These are phyloP conservation scores for Jamesozyma rosinii DNA, from an alignment of 805 yeast species.

Conservation along the genomic window DNA sequence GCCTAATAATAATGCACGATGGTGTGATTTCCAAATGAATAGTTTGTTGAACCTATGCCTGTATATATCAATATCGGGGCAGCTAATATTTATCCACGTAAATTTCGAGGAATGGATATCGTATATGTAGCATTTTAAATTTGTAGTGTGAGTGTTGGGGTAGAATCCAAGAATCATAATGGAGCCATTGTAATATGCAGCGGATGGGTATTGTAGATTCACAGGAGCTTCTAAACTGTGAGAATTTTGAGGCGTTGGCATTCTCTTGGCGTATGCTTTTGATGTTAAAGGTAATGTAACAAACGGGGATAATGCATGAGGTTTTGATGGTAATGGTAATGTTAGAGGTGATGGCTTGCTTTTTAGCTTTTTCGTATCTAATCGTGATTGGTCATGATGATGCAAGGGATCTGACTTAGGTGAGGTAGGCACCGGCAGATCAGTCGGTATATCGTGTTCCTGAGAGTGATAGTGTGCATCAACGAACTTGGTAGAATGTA, in stretches of 20 bases:
- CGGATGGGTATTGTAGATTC: slow-evolving; percentile 45
- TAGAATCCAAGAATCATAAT: slow-evolving; percentile 52
- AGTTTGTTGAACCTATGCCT: slow-evolving; percentile 59
- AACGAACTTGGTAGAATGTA: not conserved
- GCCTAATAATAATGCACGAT: slow-evolving; percentile 57
- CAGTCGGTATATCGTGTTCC: not conserved
- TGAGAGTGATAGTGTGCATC: not conserved
- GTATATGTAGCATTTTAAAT: slow-evolving; percentile 26
- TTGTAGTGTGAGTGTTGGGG: slow-evolving; percentile 31
- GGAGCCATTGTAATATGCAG: slow-evolving; percentile 59
- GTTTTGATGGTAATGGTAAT: no score
- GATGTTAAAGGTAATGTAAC: slow-evolving; percentile 30
- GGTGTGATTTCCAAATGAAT: slow-evolving; percentile 71
- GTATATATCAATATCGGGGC: slow-evolving; percentile 45
- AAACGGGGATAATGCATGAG: slow-evolving; percentile 24
- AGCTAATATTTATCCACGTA: slow-evolving; percentile 50
- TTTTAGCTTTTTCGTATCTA: not conserved
- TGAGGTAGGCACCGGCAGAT: not conserved
- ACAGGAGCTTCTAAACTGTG: slow-evolving; percentile 20
- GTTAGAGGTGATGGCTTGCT: not conserved
- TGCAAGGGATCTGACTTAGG: not conserved
- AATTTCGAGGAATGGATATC: slow-evolving; percentile 38
- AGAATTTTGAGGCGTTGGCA: slow-evolving; percentile 16
- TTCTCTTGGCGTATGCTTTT: slow-evolving; percentile 27
- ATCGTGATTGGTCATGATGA: not conserved